Evolutionary conservation across 225 moss, liverwort and hornwort genomes (phyloP), one percentile per base, ranked within the genome.

Genomic region (Physcomitrium patens): DNA sequence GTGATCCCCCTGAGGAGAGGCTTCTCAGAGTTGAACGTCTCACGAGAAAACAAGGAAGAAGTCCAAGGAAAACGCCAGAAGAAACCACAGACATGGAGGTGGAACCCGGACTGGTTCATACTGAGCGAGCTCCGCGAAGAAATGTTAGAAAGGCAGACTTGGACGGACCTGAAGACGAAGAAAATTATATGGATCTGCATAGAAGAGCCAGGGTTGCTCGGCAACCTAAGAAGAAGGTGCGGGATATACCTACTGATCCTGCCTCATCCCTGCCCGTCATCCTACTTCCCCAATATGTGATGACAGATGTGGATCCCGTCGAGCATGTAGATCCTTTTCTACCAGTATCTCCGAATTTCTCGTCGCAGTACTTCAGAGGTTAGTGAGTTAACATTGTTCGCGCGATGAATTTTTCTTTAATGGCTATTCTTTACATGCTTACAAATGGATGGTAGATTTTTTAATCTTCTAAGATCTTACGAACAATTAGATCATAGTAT

Each of bases 111-210:
- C 47, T 75, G 17, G 74, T 54, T 43, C 74, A 69, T 47, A 16
- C 67, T 26, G 78, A 83, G 58, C 73, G 88, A 57, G 73, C 66
- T 61, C 78, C 80, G 15, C 80, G 83, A 73, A 83, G 80, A 60
- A 88, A 85, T 60, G 78, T 83, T 64, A 80, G 88, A 70, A 88
- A 85, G 78, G 85, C 80, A 23, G 85, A 81, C 62, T 41, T 89
- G 64, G 85, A 83, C 26, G 78, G 71, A 5, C 70, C 63, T 65
- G 89, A 83, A 22, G 85, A 89, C 42, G 85, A 77, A 41, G 88
- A 89, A 8, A 83, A 83, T 50, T 79, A 45, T 44, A 5, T 8
- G 3, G 86, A 63, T 63, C 46, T 61, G 63, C 81, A 71, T 31
- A 80, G 81, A 68, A 64, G 77, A 79, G 71, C 79, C 59, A 76